These are phyloP conservation scores for Colletotrichum magnum DNA, from an alignment of 2,329 filamentous ascomycete genomes.

Conservation along the genomic window DNA sequence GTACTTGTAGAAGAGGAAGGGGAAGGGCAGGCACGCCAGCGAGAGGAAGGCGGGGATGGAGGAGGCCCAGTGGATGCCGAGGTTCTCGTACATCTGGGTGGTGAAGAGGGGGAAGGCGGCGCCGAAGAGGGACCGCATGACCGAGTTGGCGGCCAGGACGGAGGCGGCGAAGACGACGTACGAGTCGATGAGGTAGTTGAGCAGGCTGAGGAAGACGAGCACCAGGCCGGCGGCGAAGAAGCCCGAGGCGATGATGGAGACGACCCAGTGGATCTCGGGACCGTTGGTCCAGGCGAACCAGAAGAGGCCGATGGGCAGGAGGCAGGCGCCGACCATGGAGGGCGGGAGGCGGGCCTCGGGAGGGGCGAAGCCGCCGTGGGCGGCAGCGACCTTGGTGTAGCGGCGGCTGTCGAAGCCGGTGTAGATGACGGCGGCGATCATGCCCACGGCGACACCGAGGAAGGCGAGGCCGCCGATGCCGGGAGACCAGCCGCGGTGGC, in stretches of 20 bases:
- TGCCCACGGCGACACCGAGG: conserved; percentile 77
- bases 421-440: conserved; percentile 68
- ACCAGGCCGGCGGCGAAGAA: conserved; percentile 58
- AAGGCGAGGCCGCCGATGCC: conserved; percentile 76
- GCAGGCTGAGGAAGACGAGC: conserved; percentile 67
- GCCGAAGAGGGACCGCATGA: conserved; percentile 80
- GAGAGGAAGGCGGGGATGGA: conserved; percentile 82
- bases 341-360: conserved; percentile 71
- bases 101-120: conserved; percentile 83
- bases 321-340: conserved; percentile 67
- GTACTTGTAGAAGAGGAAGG: conserved; percentile 83
- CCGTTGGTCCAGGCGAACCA: conserved; percentile 72
- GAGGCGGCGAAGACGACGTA: conserved; percentile 80
- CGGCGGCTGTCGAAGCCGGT: conserved; percentile 60
- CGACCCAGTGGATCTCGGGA: conserved; percentile 64
- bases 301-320: conserved; percentile 68
- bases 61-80: conserved; percentile 83
- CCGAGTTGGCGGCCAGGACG: conserved; percentile 79
- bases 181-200: conserved; percentile 70
- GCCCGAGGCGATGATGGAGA: conserved; percentile 54
- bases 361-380: conserved; percentile 63
- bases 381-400: conserved; percentile 56
- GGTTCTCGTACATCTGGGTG: conserved; percentile 66
- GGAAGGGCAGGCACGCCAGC: conserved; percentile 79
- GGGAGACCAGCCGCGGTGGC: conserved; percentile 69